phyloP scores from a whole-genome alignment of 2,329 filamentous ascomycete genomes.

The Colletotrichum higginsianum region DNA sequence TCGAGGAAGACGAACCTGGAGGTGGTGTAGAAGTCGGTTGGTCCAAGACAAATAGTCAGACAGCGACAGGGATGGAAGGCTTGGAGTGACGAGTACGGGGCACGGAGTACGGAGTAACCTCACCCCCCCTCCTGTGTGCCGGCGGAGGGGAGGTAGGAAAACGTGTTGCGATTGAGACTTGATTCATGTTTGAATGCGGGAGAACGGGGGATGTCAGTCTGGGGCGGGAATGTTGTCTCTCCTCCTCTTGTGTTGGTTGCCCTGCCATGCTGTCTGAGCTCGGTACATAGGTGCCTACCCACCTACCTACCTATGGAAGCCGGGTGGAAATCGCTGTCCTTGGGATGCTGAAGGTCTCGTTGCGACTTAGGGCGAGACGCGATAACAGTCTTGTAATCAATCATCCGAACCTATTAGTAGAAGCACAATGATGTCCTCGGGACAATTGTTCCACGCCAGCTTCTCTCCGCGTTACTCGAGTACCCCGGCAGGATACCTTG shows the following conservation, averaged over 20 bases:
- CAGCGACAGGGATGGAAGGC: neutral
- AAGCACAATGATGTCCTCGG: constrained; percentile 8
- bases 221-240: constrained; percentile 21
- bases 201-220: constrained; percentile 17
- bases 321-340: neutral
- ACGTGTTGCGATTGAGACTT: constrained; percentile 26
- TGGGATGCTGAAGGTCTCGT: constrained; percentile 3
- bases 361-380: constrained; percentile 7
- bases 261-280: neutral
- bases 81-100: neutral
- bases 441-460: neutral
- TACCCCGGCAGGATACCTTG: neutral
- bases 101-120: too few species aligned
- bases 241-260: neutral
- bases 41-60: constrained; percentile 4
- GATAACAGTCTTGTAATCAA: neutral
- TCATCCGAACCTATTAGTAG: neutral
- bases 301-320: neutral
- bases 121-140: neutral
- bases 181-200: constrained; percentile 19
- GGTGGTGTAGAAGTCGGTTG: neutral
- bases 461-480: neutral
- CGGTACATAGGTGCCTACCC: neutral
- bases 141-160: neutral
- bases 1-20: neutral